phyloP scores from a whole-genome alignment of 2,329 filamentous ascomycete species.

The Colletotrichum lentis region DNA sequence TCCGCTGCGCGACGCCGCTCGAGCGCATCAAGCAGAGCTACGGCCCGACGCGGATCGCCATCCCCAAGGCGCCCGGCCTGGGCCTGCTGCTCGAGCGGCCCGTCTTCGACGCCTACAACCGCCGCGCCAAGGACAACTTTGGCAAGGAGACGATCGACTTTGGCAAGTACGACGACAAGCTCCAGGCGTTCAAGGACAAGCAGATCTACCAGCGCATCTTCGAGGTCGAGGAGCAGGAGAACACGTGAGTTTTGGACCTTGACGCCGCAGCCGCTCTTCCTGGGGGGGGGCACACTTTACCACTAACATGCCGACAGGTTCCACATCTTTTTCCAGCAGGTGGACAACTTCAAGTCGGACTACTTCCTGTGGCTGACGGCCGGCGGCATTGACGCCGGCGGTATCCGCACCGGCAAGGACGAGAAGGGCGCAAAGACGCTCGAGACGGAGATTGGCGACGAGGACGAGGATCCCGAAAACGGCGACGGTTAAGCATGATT shows the following conservation, averaged over 20 bases:
- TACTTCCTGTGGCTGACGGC: slow-evolving; percentile 80
- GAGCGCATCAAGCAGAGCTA: slow-evolving; percentile 79
- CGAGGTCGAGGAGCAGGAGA: slow-evolving; percentile 84
- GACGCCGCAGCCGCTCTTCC: neutral
- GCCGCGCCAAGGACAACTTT: slow-evolving; percentile 69
- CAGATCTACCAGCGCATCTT: slow-evolving; percentile 95
- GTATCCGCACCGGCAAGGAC: slow-evolving; percentile 54
- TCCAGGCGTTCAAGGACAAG: slow-evolving; percentile 87
- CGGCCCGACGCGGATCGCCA: slow-evolving; percentile 75
- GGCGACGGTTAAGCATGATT: slow-evolving; percentile 50
- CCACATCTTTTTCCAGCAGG: slow-evolving; percentile 79
- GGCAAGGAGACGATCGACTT: slow-evolving; percentile 79
- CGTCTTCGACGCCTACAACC: slow-evolving; percentile 90
- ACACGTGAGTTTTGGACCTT: slow-evolving; percentile 71
- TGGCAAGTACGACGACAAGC: slow-evolving; percentile 76
- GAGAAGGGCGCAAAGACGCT: slow-evolving; percentile 52
- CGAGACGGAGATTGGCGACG: slow-evolving; percentile 51
- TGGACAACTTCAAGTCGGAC: slow-evolving; percentile 76
- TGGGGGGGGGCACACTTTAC: slow-evolving; percentile 7
- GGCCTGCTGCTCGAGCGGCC: slow-evolving; percentile 89
- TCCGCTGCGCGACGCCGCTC: slow-evolving; percentile 81
- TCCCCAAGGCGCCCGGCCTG: slow-evolving; percentile 91
- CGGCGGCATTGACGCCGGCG: slow-evolving; percentile 69
- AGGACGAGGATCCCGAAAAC: slow-evolving; percentile 56
- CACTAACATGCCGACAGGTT: slow-evolving; percentile 60